Base-by-base conservation (phyloP, 495 filamentous ascomycete genomes). In the Aspergillus nidulans region DNA sequence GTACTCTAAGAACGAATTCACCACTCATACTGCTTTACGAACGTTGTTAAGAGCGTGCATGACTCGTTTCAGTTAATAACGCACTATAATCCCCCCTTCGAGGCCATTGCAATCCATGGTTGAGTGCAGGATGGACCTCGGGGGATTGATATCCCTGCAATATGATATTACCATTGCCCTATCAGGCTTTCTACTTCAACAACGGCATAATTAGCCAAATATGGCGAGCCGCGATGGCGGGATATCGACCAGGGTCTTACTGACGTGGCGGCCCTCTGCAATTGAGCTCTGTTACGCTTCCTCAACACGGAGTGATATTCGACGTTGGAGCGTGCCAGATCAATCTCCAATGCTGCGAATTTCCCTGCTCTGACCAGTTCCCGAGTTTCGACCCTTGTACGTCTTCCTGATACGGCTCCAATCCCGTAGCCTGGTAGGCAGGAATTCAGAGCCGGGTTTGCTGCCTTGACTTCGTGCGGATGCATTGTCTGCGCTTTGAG, bases 211-310 rank as follows among this genome's bases (percentile, higher is more conserved):
- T 43, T 53, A 54, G 56, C 39, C 50, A 39, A 34, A 40, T n/a
- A 34, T 54, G 38, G 51, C 38, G 47, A 49, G 44, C 51, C 50
- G 40, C 41, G 41, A 55, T 58, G 51, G 48, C 39, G 52, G 51
- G 39, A 58, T 50, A 21, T 32, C 52, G 49, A 54, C 56, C 18
- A 25, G 50, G 57, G 53, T 46, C 26, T 39, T 46, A 59, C 58
- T 64, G 62, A 64, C 62, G 62, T 64, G 62, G 62, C 62, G 61
- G 50, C 40, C 50, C 50, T 48, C 42, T 53, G 61, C 53, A 58
- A 23, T 43, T 49, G 32, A n/a, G n/a, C n/a, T 45, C 42, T 54
- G 36, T 47, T 38, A 48, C 28, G 24, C 34, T 52, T 19, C 43
- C 34, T 52, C 53, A 43, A 58, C 36, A 60, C 54, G 23, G 30